Base-by-base conservation (phyloP, 2,329 filamentous ascomycete genomes). In the Pestalotiopsis sp. region DNA sequence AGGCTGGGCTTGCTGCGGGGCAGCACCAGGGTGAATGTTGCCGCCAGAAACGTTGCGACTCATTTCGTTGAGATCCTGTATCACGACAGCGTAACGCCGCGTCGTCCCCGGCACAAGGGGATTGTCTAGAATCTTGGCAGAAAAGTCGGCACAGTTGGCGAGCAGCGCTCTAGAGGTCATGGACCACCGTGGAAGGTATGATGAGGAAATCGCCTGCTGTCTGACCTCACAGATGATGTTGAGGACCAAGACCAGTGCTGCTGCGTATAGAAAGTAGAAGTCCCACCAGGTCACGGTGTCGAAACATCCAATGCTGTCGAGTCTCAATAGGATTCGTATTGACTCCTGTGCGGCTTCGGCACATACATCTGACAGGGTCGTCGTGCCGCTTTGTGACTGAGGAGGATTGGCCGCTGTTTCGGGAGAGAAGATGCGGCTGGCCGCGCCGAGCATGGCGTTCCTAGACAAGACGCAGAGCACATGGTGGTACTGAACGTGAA, bases 221-320 rank as follows among this genome's bases (percentile, higher is more conserved):
- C 75, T 76, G 36, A 73, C 65, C 61, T 74, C 69, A 58, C 74
- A 75, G 74, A 82, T 62, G 77, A 83, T 73, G 56, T 80, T 78
- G 4, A 83, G 76, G 1, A 81, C 78, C 1, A 82, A 76, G 1
- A 79, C 73, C 9, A 81, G 77, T 58, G 77, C 77, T 1, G 80
- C 77, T 17, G 79, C 72, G 57, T 82, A 76, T 3, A 79, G 72
- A 57, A 80, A 82, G 76, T 80, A 84, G 4, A 80, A 72, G 64
- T 84, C 82, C 73, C 77, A 81, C 78, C 79, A 81, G 1, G 78
- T 79, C 17, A 80, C 76, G n/a, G 78, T 72, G 69, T 83, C 79
- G 64, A 83, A 81, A 56, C 77, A 79, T 4, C 75, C 74, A 56
- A 79, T 75, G 2, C 75, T 65, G n/a, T 80, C 80, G 0, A 83